phyloP scores from a whole-genome alignment of 768 basidiomycete species.

The Botryobasidium botryosum region DNA sequence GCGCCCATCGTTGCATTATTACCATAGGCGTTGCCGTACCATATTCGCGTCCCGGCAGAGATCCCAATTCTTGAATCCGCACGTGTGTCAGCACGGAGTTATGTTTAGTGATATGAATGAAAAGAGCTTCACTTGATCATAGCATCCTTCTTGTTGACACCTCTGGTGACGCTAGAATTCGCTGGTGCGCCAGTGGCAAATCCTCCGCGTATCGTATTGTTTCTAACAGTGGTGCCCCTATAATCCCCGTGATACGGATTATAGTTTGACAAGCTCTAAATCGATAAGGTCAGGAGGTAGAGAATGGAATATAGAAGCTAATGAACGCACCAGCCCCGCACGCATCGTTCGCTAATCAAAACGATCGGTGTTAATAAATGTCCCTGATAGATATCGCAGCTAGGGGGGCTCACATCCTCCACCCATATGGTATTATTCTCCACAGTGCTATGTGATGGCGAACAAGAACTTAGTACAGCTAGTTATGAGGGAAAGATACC shows the following conservation, averaged over 20 bases:
- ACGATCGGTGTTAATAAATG: slow-evolving; percentile 1
- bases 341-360: slow-evolving; percentile 40
- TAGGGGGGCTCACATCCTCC: slow-evolving; percentile 31
- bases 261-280: slow-evolving; percentile 50
- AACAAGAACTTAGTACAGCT: too few relatives aligned
- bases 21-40: slow-evolving; percentile 46
- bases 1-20: slow-evolving; percentile 40
- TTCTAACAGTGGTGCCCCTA: slow-evolving; percentile 41
- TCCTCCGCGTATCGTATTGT: slow-evolving; percentile 53
- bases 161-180: slow-evolving; percentile 27
- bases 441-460: too few relatives aligned
- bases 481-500: too few relatives aligned
- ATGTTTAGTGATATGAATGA: background rate
- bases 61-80: slow-evolving; percentile 44
- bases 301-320: background rate
- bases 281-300: background rate
- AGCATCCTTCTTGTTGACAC: slow-evolving; percentile 38
- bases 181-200: slow-evolving; percentile 35
- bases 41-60: slow-evolving; percentile 58
- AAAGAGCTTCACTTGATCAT: slow-evolving; percentile 45
- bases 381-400: background rate
- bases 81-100: slow-evolving; percentile 7
- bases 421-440: slow-evolving; percentile 68
- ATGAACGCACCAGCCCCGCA: slow-evolving; percentile 35
- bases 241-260: slow-evolving; percentile 51